Conservation (phyloP, 2,329 filamentous ascomycete genomes). For the Celoporthe dispersa region DNA sequence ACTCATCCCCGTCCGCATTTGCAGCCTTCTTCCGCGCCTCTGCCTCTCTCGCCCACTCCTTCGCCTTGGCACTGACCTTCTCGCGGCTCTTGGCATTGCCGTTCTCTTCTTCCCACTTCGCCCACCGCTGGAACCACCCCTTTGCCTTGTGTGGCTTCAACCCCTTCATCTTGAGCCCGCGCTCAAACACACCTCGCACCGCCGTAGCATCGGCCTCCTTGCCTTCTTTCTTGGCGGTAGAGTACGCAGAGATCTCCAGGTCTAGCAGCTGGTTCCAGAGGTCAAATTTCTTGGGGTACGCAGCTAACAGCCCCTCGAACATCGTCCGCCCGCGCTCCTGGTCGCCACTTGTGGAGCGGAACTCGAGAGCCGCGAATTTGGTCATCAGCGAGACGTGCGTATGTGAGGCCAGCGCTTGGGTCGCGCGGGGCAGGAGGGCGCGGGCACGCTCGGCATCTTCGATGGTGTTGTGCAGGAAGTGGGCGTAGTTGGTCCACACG, state of each 20-base stretch:
- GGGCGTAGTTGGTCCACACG: constrained; percentile 93
- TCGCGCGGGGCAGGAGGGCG: constrained; percentile 78
- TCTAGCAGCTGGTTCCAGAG: constrained; percentile 93
- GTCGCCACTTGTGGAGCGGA: constrained; percentile 80
- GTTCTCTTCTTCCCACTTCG: constrained; percentile 79
- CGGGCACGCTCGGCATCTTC: constrained; percentile 74
- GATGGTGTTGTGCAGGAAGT: constrained; percentile 81
- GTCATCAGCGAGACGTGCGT: constrained; percentile 72
- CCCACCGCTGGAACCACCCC: constrained; percentile 91
- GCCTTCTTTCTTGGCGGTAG: constrained; percentile 55
- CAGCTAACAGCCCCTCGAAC: constrained; percentile 84
- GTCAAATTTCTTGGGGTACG: constrained; percentile 87
- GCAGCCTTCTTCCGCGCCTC: constrained; percentile 44
- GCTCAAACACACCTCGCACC: constrained; percentile 80
- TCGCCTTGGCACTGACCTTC: constrained; percentile 71
- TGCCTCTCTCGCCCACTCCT: constrained; percentile 67
- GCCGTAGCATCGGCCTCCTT: constrained; percentile 49
- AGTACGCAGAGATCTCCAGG: constrained; percentile 71
- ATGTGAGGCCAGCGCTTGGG: constrained; percentile 75
- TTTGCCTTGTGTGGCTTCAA: constrained; percentile 83
- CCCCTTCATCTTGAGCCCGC: constrained; percentile 69
- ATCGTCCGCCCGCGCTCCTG: constrained; percentile 91
- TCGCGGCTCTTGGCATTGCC: constrained; percentile 73
- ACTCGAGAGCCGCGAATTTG: constrained; percentile 91
- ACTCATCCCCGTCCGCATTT: constrained; percentile 34